phyloP scores from a whole-genome alignment of 73 alveolate species.

The Blepharisma stoltei region DNA sequence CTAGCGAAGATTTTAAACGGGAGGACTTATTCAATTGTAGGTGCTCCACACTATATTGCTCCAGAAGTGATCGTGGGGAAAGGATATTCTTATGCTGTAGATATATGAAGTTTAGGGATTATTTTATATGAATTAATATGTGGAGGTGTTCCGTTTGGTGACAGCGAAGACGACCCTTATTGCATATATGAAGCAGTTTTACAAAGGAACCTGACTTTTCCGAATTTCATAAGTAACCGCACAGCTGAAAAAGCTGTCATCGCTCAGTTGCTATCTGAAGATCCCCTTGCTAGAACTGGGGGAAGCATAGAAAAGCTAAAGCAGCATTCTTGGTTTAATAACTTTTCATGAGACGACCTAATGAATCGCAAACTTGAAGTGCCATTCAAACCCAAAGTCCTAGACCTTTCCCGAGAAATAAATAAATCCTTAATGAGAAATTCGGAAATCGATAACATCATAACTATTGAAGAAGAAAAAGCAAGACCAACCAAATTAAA shows the following conservation, averaged over 20 bases:
- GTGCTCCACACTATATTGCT: constrained; percentile 47
- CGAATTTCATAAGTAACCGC: neutral
- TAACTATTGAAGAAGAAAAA: too few relatives aligned
- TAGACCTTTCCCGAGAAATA: neutral
- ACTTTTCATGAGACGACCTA: neutral
- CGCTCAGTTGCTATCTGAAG: neutral
- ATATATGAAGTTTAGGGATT: neutral
- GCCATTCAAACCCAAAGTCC: neutral
- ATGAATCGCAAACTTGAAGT: neutral
- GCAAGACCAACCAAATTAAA: too few relatives aligned
- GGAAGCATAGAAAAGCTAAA: neutral
- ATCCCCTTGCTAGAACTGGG: neutral
- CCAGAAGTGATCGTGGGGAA: constrained; percentile 1
- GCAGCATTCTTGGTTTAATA: neutral
- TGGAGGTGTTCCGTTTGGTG: neutral
- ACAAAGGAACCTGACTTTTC: constrained; percentile 36
- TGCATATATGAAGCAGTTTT: constrained; percentile 40
- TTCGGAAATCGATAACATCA: too few relatives aligned
- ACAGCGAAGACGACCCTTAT: constrained; percentile 47
- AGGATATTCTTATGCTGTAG: neutral
- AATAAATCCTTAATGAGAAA: neutral
- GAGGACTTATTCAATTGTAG: constrained; percentile 56
- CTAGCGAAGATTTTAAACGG: constrained; percentile 51
- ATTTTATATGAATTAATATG: neutral
- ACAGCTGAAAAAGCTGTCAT: neutral